Evolutionary conservation across 2,329 filamentous ascomycete genomes (phyloP).

Genomic region (Talaromyces sp.): DNA sequence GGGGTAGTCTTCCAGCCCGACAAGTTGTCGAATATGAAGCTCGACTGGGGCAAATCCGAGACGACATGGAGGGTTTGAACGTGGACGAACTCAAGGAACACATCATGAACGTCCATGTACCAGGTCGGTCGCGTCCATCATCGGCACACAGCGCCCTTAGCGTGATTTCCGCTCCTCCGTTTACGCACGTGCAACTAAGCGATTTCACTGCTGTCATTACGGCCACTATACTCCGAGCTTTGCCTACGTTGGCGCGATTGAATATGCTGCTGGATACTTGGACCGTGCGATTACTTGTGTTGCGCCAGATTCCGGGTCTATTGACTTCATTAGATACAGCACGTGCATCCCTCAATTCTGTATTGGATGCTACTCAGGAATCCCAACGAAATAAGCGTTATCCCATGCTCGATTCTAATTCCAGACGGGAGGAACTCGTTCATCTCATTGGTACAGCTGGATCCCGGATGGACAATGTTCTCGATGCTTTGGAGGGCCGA

Average conservation of each 20-base stretch:
- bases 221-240: slow-evolving; percentile 81
- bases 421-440: slow-evolving; percentile 58
- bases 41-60: slow-evolving; percentile 70
- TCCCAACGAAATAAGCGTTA: slow-evolving; percentile 30
- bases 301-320: slow-evolving; percentile 70
- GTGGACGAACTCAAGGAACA: slow-evolving; percentile 81
- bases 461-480: slow-evolving; percentile 73
- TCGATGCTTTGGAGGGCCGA: slow-evolving; percentile 81
- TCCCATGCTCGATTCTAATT: slow-evolving; percentile 42
- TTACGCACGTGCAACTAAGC: slow-evolving; percentile 69
- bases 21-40: slow-evolving; percentile 68
- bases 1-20: slow-evolving; percentile 67
- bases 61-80: slow-evolving; percentile 44
- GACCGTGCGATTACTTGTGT: slow-evolving; percentile 71
- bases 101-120: slow-evolving; percentile 76
- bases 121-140: slow-evolving; percentile 58
- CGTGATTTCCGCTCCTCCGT: slow-evolving; percentile 40
- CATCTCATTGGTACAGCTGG: slow-evolving; percentile 69
- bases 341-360: slow-evolving; percentile 35
- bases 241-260: slow-evolving; percentile 76
- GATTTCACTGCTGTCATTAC: slow-evolving; percentile 90
- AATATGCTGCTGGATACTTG: slow-evolving; percentile 72
- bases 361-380: slow-evolving; percentile 32
- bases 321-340: slow-evolving; percentile 59
- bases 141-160: slow-evolving; percentile 43